These are phyloP conservation scores for Monosporozyma servazzii DNA, from an alignment of 805 yeast genomes.

Conservation along the genomic window DNA sequence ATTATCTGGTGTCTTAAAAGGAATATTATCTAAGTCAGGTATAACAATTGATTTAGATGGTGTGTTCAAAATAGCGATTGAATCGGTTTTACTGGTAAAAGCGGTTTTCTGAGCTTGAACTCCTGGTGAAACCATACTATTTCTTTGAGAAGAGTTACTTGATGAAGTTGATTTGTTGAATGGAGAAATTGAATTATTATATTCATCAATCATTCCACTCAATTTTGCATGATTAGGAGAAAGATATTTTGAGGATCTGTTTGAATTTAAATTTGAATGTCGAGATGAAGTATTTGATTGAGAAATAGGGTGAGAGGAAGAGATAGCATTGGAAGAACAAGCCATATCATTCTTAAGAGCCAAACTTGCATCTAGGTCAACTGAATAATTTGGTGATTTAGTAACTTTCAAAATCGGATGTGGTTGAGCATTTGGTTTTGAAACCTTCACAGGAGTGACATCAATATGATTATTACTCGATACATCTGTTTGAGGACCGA, in stretches of 20 bases:
- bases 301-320: neutral
- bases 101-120: neutral
- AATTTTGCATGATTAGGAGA: neutral
- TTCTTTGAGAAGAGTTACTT: neutral
- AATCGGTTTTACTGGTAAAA: slow-evolving; percentile 3
- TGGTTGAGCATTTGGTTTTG: neutral
- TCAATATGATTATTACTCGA: neutral
- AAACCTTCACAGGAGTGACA: neutral
- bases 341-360: neutral
- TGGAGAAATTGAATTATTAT: neutral
- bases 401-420: neutral
- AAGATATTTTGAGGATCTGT: neutral
- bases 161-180: neutral
- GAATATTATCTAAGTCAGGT: slow-evolving; percentile 18
- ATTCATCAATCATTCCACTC: neutral
- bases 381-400: neutral
- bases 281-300: neutral
- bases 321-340: neutral
- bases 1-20: slow-evolving; percentile 9
- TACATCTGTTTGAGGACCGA: neutral
- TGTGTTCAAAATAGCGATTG: slow-evolving; percentile 20
- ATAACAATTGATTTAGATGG: slow-evolving; percentile 23
- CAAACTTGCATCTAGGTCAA: neutral
- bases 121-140: neutral
- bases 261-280: neutral